Conservation (phyloP, 176 grass and related monocot genomes). For the Bothriochloa decipiens region DNA sequence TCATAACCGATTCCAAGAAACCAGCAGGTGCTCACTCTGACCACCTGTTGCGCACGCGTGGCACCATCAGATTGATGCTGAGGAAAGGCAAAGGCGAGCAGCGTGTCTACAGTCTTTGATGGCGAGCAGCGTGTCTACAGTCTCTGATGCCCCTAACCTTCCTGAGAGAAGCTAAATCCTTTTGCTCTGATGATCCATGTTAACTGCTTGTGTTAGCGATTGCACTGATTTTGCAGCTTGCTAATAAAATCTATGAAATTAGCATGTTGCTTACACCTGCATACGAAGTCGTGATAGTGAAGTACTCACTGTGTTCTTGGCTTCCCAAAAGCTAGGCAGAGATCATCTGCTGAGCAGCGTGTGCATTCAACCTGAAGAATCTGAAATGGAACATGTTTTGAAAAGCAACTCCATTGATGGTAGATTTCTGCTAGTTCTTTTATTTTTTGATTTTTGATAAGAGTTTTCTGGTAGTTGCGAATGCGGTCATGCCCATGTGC, state of each 20-base stretch:
- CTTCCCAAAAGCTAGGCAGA: not conserved
- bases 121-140: constrained; percentile 89
- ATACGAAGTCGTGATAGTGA: constrained; percentile 18
- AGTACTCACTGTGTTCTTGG: not conserved
- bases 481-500: not conserved
- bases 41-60: constrained; percentile 39
- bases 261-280: not conserved
- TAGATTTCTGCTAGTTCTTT: not conserved
- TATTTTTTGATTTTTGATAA: no score
- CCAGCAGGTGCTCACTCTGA: constrained; percentile 55
- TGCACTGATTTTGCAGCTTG: not conserved
- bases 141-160: constrained; percentile 93
- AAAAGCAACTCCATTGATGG: not conserved
- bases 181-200: constrained; percentile 29
- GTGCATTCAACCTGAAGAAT: not conserved
- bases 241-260: not conserved
- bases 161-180: constrained; percentile 5
- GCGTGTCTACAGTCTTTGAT: constrained; percentile 87
- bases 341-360: not conserved
- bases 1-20: constrained; percentile 91
- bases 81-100: constrained; percentile 97
- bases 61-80: constrained; percentile 59
- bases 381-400: not conserved
- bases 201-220: constrained; percentile 18
- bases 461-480: no score